Evolutionary conservation across 352 stramenopile genomes (phyloP).

Genomic region (Phytophthora rubi): DNA sequence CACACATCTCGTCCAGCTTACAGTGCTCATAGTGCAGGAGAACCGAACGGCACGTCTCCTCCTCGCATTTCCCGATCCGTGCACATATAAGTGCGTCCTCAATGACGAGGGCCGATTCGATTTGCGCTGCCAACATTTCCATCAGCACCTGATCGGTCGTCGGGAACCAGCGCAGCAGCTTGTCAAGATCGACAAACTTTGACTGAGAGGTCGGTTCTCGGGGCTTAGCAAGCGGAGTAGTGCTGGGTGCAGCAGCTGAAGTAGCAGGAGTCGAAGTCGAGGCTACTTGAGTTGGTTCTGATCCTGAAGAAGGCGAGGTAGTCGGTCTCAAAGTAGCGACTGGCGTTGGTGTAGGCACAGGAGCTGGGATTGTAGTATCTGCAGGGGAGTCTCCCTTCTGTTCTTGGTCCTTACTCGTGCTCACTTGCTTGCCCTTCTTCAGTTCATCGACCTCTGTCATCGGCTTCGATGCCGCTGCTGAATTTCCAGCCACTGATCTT

Average conservation of each 20-base stretch:
- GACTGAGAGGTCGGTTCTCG: background rate
- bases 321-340: background rate
- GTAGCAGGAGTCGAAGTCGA: background rate
- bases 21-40: conserved; percentile 45
- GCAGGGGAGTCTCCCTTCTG: background rate
- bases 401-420: conserved; percentile 7
- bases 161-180: conserved; percentile 41
- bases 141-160: conserved; percentile 33
- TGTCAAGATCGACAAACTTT: conserved; percentile 33
- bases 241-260: background rate
- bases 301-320: background rate
- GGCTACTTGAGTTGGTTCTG: background rate
- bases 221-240: no score
- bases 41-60: conserved; percentile 31
- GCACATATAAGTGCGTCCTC: conserved; percentile 55
- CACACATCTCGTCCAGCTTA: conserved; percentile 38
- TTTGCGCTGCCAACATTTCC: conserved; percentile 31
- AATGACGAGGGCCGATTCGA: conserved; percentile 37
- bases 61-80: conserved; percentile 38
- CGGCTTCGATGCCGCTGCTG: background rate
- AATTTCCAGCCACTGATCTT: background rate
- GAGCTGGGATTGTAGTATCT: background rate
- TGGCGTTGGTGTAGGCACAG: background rate
- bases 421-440: background rate
- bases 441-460: background rate